A percentile compares a stretch with the other conserved stretches of the same genome.
Conservation (phyloP, 345 rosid species). For the Pelargonium nanum region DNA sequence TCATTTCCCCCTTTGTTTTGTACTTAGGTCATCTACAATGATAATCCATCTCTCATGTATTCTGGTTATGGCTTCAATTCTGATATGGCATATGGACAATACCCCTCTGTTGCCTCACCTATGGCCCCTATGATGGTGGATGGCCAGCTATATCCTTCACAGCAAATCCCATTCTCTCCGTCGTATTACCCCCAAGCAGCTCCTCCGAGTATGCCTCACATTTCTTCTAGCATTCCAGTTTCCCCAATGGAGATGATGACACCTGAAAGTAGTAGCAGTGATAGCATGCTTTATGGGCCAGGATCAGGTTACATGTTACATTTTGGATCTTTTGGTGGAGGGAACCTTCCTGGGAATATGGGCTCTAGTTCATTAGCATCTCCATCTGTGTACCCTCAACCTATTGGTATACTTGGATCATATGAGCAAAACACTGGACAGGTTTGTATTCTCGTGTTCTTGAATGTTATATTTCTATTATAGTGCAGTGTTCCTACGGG, state of each 20-base stretch:
- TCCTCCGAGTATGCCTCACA: conserved; percentile 59
- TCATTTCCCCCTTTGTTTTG: conserved; percentile 5
- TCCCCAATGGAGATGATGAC: conserved; percentile 53
- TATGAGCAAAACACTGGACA: conserved; percentile 23
- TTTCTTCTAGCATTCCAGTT: conserved; percentile 50
- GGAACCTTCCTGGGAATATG: conserved; percentile 39
- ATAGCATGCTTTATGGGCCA: conserved; percentile 54
- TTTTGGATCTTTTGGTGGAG: conserved; percentile 59
- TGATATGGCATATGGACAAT: conserved; percentile 79
- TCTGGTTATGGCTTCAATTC: conserved; percentile 76
- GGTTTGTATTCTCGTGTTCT: conserved; percentile 11
- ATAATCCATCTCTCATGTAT: conserved; percentile 62
- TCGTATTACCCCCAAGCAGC: conserved; percentile 65
- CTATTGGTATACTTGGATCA: conserved; percentile 36
- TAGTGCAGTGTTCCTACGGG: not conserved
- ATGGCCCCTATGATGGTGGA: conserved; percentile 58
- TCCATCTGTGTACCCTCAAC: conserved; percentile 72
- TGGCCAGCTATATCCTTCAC: conserved; percentile 58
- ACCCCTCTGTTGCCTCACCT: conserved; percentile 75
- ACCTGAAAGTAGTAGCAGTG: conserved; percentile 51
- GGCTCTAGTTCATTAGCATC: conserved; percentile 45
- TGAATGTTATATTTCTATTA: not conserved
- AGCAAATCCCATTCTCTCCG: conserved; percentile 58
- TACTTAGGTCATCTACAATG: conserved; percentile 61
- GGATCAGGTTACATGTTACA: conserved; percentile 58